Conservation (phyloP, 257 asterid species). For the Solanum bulbocastanum region DNA sequence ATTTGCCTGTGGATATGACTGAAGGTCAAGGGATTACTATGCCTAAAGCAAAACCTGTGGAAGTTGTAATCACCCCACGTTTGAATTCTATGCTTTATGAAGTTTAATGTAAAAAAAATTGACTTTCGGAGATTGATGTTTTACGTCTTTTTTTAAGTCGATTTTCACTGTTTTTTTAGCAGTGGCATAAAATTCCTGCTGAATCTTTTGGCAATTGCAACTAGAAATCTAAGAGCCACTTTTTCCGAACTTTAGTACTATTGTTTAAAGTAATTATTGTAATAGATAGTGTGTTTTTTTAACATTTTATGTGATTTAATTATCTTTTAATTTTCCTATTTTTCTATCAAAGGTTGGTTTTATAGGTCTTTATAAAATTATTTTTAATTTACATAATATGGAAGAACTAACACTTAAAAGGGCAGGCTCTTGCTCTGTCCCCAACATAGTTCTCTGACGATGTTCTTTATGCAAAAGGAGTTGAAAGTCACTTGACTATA, state of each 20-base stretch:
- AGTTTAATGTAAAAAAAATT: not conserved
- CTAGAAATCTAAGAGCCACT: not conserved
- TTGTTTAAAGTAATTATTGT: not conserved
- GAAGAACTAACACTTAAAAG: not conserved
- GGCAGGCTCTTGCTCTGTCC: not conserved
- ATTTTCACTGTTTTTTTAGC: not conserved
- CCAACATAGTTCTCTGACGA: too few species aligned
- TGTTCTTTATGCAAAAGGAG: not conserved
- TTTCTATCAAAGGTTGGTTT: not conserved
- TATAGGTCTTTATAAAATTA: not conserved
- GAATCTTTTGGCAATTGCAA: not conserved
- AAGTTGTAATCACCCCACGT: conserved; percentile 26
- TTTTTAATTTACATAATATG: too few species aligned
- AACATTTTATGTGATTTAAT: not conserved
- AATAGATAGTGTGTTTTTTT: not conserved
- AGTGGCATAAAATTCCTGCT: not conserved
- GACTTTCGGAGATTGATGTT: not conserved
- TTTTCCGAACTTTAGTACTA: not conserved
- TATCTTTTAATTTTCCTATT: not conserved
- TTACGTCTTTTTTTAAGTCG: not conserved
- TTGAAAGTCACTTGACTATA: not conserved
- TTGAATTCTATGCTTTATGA: conserved; percentile 9
- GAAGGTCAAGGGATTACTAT: conserved; percentile 37
- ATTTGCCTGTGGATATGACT: conserved; percentile 32
- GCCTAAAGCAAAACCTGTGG: conserved; percentile 30